Evolutionary conservation across 2,329 filamentous ascomycete genomes (phyloP).

Genomic region (Lachnellula hyalina): DNA sequence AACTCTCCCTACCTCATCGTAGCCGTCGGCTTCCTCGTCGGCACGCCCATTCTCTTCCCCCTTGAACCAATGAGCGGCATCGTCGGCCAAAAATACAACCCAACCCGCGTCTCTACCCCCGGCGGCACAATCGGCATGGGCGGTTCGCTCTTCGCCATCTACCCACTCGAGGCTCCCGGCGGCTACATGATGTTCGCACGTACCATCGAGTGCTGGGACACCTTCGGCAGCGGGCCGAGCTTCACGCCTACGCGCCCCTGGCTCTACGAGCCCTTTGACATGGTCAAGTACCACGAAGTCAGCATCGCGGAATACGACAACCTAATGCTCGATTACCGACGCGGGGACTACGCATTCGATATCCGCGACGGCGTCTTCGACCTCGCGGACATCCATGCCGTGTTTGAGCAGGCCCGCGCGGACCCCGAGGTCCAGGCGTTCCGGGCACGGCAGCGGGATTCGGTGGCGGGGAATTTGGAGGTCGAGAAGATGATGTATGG

Average conservation of each 20-base stretch:
- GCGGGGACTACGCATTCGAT: constrained; percentile 31
- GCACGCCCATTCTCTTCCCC: constrained; percentile 32
- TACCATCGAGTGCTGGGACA: constrained; percentile 34
- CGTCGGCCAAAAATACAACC: constrained; percentile 34
- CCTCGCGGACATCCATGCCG: constrained; percentile 27
- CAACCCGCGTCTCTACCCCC: constrained; percentile 34
- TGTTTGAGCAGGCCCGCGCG: constrained; percentile 17
- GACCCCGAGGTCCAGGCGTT: constrained; percentile 17
- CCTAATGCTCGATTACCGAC: constrained; percentile 27
- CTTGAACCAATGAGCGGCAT: constrained; percentile 23
- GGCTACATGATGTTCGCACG: constrained; percentile 37
- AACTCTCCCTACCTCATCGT: constrained; percentile 32
- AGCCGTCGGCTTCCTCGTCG: constrained; percentile 35
- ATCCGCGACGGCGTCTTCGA: constrained; percentile 28
- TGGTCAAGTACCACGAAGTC: constrained; percentile 34
- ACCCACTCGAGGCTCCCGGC: constrained; percentile 35
- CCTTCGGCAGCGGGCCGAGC: constrained; percentile 29
- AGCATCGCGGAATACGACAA: constrained; percentile 30
- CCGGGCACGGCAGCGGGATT: constrained; percentile 9
- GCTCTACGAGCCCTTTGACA: constrained; percentile 35
- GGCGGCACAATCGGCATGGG: constrained; percentile 35
- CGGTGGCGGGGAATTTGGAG: constrained; percentile 18
- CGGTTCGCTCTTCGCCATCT: constrained; percentile 34
- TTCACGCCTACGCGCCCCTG: constrained; percentile 32
- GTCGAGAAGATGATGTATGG: constrained; percentile 28